Evolutionary conservation across 345 rosid genomes (phyloP).

Genomic region (Erodium maritimum): DNA sequence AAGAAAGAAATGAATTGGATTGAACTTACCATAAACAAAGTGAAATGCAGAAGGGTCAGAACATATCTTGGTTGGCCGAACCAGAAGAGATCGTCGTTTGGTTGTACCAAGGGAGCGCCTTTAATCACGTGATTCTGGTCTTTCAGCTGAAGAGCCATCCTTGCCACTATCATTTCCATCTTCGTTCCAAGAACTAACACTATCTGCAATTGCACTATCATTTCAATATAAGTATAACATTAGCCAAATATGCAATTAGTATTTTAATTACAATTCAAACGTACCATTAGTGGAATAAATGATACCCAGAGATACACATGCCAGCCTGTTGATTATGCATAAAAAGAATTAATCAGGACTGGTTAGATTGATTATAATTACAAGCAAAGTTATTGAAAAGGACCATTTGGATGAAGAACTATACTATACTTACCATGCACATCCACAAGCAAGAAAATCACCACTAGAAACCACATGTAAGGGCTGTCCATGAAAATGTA

Average conservation of each 20-base stretch:
- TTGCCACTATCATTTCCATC: conserved; percentile 47
- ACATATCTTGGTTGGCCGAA: conserved; percentile 38
- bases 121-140: conserved; percentile 27
- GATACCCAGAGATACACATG: conserved; percentile 55
- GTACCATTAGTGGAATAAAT: conserved; percentile 56
- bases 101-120: conserved; percentile 42
- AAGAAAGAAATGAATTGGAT: background rate
- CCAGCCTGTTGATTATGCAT: conserved; percentile 39
- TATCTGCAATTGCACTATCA: conserved; percentile 16
- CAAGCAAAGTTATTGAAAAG: background rate
- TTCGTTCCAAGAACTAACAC: conserved; percentile 38
- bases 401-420: too few relatives aligned
- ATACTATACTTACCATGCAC: conserved; percentile 61
- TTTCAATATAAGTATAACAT: background rate
- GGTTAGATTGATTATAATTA: background rate
- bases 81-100: conserved; percentile 50
- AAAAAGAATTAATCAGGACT: background rate
- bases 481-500: conserved; percentile 28
- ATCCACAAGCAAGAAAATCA: conserved; percentile 50
- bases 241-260: background rate
- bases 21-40: conserved; percentile 30
- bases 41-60: conserved; percentile 38
- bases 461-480: conserved; percentile 56
- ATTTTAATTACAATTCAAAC: conserved; percentile 1
- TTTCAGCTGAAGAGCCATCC: conserved; percentile 35